These are phyloP conservation scores for Ophiosphaerella narmari DNA, from an alignment of 2,329 filamentous ascomycete species.

Conservation along the genomic window DNA sequence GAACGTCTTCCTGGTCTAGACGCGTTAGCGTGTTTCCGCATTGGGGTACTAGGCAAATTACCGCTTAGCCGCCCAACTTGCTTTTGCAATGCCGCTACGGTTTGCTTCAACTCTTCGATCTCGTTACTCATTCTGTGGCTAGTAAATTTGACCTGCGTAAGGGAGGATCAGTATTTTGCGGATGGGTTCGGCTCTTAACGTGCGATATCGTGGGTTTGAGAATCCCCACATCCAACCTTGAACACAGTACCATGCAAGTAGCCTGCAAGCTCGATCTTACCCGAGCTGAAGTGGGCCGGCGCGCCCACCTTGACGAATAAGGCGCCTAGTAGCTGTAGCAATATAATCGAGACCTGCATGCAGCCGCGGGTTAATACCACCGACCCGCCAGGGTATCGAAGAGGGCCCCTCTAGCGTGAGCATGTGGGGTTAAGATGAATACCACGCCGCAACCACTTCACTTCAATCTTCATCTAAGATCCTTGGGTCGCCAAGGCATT, in stretches of 20 bases:
- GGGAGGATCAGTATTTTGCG: not conserved
- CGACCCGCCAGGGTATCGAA: slow-evolving; percentile 17
- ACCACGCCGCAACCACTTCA: too few species aligned
- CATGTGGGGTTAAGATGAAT: not conserved
- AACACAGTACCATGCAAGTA: slow-evolving; percentile 6
- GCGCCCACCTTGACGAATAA: slow-evolving; percentile 15
- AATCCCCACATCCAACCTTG: slow-evolving; percentile 1
- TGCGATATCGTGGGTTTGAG: slow-evolving; percentile 1
- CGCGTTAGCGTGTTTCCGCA: slow-evolving; percentile 11
- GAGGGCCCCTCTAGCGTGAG: not conserved
- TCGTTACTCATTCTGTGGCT: slow-evolving; percentile 31
- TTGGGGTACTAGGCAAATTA: slow-evolving; percentile 10
- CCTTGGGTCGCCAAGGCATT: too few species aligned
- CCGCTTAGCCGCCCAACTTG: slow-evolving; percentile 36
- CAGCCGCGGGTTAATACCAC: slow-evolving; percentile 27
- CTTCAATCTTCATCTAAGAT: too few species aligned
- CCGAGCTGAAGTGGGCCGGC: slow-evolving; percentile 10
- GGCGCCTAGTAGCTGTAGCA: slow-evolving; percentile 17
- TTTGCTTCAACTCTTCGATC: slow-evolving; percentile 33
- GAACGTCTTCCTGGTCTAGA: slow-evolving; percentile 59
- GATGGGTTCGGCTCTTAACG: slow-evolving; percentile 16
- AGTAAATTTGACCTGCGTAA: not conserved
- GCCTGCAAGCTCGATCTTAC: slow-evolving; percentile 11
- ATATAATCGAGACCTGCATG: slow-evolving; percentile 11
- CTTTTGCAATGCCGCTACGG: slow-evolving; percentile 33